phyloP scores from a whole-genome alignment of 2,329 filamentous ascomycete species.

The Truncatella angustata region DNA sequence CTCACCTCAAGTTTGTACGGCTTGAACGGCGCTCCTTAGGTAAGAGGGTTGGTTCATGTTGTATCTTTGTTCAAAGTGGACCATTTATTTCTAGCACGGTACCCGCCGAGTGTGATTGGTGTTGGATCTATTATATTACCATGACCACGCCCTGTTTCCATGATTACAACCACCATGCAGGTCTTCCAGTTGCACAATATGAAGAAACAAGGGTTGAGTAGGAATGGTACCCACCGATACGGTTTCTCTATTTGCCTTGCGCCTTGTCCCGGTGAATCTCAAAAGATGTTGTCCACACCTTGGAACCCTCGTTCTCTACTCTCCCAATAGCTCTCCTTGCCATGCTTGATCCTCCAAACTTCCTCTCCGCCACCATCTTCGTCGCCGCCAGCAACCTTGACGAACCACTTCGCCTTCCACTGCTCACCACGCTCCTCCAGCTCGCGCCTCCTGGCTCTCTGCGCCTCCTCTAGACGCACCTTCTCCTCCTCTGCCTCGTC shows the following conservation, averaged over 20 bases:
- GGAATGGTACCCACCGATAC: not conserved
- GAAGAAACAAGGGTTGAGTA: no score
- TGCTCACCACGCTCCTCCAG: slow-evolving; percentile 73
- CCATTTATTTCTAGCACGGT: no score
- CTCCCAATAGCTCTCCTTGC: slow-evolving; percentile 94
- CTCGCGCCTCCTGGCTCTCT: slow-evolving; percentile 70
- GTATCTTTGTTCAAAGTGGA: no score
- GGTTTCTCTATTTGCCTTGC: not conserved
- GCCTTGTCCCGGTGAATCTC: not conserved
- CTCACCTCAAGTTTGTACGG: no score
- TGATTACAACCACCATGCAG: no score
- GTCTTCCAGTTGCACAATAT: no score
- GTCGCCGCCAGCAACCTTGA: slow-evolving; percentile 60
- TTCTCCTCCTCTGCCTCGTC: slow-evolving; percentile 85
- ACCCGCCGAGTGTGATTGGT: no score
- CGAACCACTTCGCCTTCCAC: slow-evolving; percentile 83
- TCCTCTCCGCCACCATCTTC: slow-evolving; percentile 62
- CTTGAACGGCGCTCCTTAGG: no score
- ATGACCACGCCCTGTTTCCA: no score
- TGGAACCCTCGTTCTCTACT: slow-evolving; percentile 64
- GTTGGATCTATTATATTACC: no score
- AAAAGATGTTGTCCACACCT: slow-evolving; percentile 37
- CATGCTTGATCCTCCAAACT: slow-evolving; percentile 72
- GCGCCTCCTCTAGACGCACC: slow-evolving; percentile 78
- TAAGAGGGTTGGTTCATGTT: no score